These are phyloP conservation scores for Hymenoscyphus repandus DNA, from an alignment of 2,329 filamentous ascomycete species.

Conservation along the genomic window DNA sequence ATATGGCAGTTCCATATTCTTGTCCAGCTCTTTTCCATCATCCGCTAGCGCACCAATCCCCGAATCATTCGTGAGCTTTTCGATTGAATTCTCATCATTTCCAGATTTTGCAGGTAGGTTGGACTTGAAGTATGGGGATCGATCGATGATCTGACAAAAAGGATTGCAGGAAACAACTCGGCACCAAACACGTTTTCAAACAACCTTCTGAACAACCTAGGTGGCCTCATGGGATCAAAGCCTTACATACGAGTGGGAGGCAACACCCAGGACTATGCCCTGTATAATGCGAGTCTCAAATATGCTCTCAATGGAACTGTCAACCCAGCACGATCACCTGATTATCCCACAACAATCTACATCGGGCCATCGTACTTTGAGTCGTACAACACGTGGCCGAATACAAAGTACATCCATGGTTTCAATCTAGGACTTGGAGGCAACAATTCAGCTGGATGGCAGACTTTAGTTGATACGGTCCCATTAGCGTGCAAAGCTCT, in stretches of 20 bases:
- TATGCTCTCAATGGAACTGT: constrained; percentile 48
- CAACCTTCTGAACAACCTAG: constrained; percentile 53
- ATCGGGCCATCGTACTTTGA: constrained; percentile 60
- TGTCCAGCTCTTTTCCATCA: constrained; percentile 10
- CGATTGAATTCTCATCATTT: constrained; percentile 47
- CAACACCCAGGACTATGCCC: constrained; percentile 62
- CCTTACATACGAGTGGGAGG: constrained; percentile 59
- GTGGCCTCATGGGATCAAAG: constrained; percentile 47
- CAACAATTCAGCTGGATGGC: constrained; percentile 46
- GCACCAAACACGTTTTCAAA: constrained; percentile 55
- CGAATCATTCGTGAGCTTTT: constrained; percentile 46
- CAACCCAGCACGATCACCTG: constrained; percentile 43
- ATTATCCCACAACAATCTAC: constrained; percentile 56
- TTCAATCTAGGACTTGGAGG: constrained; percentile 51
- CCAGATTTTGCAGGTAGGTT: constrained; percentile 36
- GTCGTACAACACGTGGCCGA: constrained; percentile 52
- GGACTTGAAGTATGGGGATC: neutral
- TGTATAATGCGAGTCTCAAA: constrained; percentile 50
- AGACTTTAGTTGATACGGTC: constrained; percentile 49
- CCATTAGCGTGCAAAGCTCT: constrained; percentile 53
- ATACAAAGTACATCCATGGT: constrained; percentile 53
- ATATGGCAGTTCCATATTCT: neutral
- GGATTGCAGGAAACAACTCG: constrained; percentile 41
- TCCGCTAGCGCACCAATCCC: constrained; percentile 19
- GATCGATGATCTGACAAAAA: neutral